phyloP scores from a whole-genome alignment of 805 yeast species.

The Torulaspora indica region DNA sequence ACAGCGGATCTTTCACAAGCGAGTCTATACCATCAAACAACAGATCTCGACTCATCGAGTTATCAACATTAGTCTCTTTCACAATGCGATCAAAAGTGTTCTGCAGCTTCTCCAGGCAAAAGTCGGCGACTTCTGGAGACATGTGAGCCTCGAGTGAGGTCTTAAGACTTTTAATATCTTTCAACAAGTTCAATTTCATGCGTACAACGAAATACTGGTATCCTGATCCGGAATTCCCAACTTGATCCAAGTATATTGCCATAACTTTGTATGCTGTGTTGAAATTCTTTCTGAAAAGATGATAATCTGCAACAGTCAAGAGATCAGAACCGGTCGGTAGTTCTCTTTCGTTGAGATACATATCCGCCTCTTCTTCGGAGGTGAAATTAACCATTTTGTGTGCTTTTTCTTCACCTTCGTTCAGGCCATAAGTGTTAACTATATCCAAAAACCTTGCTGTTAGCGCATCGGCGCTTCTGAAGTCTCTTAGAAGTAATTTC shows the following conservation, averaged over 20 bases:
- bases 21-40: slow-evolving; percentile 20
- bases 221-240: slow-evolving; percentile 17
- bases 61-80: slow-evolving; percentile 16
- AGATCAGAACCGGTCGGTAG: slow-evolving; percentile 28
- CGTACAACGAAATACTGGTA: slow-evolving; percentile 21
- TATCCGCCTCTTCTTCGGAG: slow-evolving; percentile 32
- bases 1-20: slow-evolving; percentile 16
- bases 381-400: slow-evolving; percentile 22
- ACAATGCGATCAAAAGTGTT: slow-evolving; percentile 16
- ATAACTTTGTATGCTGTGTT: slow-evolving; percentile 22
- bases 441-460: slow-evolving; percentile 29
- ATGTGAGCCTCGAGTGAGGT: slow-evolving; percentile 14
- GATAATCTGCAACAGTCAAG: slow-evolving; percentile 26
- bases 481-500: slow-evolving; percentile 29
- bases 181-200: slow-evolving; percentile 25
- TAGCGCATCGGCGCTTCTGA: slow-evolving; percentile 35
- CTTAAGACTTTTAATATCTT: slow-evolving; percentile 25
- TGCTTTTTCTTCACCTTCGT: slow-evolving; percentile 2
- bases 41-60: slow-evolving; percentile 19
- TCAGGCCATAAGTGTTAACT: slow-evolving; percentile 29
- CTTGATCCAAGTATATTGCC: slow-evolving; percentile 24
- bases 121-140: slow-evolving; percentile 5
- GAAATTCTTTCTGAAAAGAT: slow-evolving; percentile 19
- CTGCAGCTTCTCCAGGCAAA: slow-evolving; percentile 11
- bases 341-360: slow-evolving; percentile 30